Evolutionary conservation across 495 filamentous ascomycete genomes (phyloP), one percentile per base, ranked within the genome.

Genomic region (Penicillium longicatenatum): DNA sequence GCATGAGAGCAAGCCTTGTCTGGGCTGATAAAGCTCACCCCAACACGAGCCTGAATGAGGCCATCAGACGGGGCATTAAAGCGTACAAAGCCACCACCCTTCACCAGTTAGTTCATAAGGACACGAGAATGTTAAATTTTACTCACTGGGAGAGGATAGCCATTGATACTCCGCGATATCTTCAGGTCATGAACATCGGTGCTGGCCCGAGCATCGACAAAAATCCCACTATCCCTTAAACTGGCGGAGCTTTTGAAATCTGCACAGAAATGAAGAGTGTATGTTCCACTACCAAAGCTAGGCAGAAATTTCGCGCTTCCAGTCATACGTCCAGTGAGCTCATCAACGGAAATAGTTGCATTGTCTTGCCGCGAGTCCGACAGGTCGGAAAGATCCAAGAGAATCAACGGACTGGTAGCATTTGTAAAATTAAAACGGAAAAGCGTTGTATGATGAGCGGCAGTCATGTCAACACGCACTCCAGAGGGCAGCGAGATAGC

Each of bases 361-460:
- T 90, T 89, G 50, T 79, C 75, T 63, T 85, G 85, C 7, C 88
- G 77, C 0, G 87, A 86, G 60, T 88, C 75, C 0, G 86, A 81
- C 39, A 92, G 69, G 65, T 92, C 89, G 0, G 84, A 84, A 16
- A 91, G 75, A 62, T 92, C 89, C 44, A 90, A 70, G 44, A 89
- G 63, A 24, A 91, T 81, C 37, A 91, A 71, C 0, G 88, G 89
- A 33, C 68, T 79, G 20, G 53, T 59, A 17, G 58, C 58, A 14
- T 55, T 50, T 0, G 86, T 78, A 59, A 90, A 90, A 3, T 74
- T 75, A 61, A 90, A 89, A n/a, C 84, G 81, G 56, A 83, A 85
- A 30, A 89, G 68, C 4, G 87, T 87, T 1, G 87, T 79, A 58
- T 87, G 87, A 29, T 81, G 75, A 4, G 85, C 79, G 10, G 84